These are phyloP conservation scores for Arabidopsis thaliana DNA, from an alignment of 345 rosid species.

Conservation along the genomic window TAIR10.1 NC_003070.9:1105001-1105500, in stretches of 20 bases:
- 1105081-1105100: slow-evolving; percentile 87
- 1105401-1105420: slow-evolving; percentile 66
- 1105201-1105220: slow-evolving; percentile 94
- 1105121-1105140: slow-evolving; percentile 62
- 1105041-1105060: slow-evolving; percentile 82
- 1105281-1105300: slow-evolving; percentile 72
- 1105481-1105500: slow-evolving; percentile 57
- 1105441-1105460: slow-evolving; percentile 68
- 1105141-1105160: slow-evolving; percentile 67
- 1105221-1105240: slow-evolving; percentile 96
- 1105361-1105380: background rate
- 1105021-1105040: slow-evolving; percentile 45
- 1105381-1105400: slow-evolving; percentile 62
- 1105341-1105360: slow-evolving; percentile 16
- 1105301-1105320: background rate
- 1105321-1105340: background rate
- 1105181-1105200: slow-evolving; percentile 71
- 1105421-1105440: slow-evolving; percentile 65
- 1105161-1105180: slow-evolving; percentile 79
- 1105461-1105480: slow-evolving; percentile 82
- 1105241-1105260: slow-evolving; percentile 86
- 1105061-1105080: slow-evolving; percentile 96
- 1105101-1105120: slow-evolving; percentile 75
- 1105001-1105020: slow-evolving; percentile 85
- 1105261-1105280: slow-evolving; percentile 73